A percentile compares a stretch with the other conserved stretches of the same genome.
Evolutionary conservation across 2,329 filamentous ascomycete genomes (phyloP).

Genomic region (Macrophomina pseudophaseolina): DNA sequence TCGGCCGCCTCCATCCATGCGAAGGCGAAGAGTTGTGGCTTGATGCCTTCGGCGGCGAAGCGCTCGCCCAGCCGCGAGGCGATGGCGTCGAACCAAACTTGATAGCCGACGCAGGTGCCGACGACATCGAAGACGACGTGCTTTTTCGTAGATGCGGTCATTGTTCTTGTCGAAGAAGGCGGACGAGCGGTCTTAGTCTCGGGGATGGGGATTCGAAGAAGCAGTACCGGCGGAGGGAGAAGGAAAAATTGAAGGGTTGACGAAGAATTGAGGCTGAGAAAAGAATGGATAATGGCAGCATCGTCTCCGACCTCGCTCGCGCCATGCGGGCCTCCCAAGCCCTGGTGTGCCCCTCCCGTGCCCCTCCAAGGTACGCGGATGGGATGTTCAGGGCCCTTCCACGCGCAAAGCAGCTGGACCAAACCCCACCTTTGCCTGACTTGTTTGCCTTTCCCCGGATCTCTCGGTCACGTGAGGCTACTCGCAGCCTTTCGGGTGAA

Average conservation of each 20-base stretch:
- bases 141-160: constrained; percentile 19
- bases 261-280: neutral
- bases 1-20: constrained; percentile 56
- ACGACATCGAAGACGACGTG: constrained; percentile 51
- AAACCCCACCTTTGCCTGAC: constrained; percentile 17
- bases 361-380: neutral
- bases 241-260: neutral
- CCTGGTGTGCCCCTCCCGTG: neutral
- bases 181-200: neutral
- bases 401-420: neutral
- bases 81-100: constrained; percentile 50
- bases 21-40: constrained; percentile 52
- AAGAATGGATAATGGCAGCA: neutral
- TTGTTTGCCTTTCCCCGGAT: neutral
- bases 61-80: constrained; percentile 49
- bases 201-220: neutral
- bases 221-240: too few species aligned
- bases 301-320: constrained; percentile 21
- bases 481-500: constrained; percentile 1
- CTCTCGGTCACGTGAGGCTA: constrained; percentile 10
- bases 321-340: neutral
- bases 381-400: constrained; percentile 17
- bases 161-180: neutral
- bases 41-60: constrained; percentile 46
- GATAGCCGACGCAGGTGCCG: constrained; percentile 57